Base-by-base conservation (phyloP, 768 basidiomycete genomes). In the Leccinum truebloodii region DNA sequence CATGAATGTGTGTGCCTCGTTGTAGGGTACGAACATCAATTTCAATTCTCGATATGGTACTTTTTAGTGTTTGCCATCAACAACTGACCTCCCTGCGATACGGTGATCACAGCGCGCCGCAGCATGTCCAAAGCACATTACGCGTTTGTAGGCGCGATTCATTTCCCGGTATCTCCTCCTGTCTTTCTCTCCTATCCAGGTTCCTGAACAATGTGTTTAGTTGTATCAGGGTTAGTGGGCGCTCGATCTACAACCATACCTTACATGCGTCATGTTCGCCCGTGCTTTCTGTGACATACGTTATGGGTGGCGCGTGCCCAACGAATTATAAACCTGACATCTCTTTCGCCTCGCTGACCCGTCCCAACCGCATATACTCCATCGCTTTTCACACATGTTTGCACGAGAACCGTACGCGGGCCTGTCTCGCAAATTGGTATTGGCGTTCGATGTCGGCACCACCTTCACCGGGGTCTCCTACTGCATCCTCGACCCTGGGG, bases 401-500 rank as follows among this genome's bases (percentile, higher is more conserved):
- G 44, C 69, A 32, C 66, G 76, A 41, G 49, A 71, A 34, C 67
- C 70, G 20, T 82, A 76, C 60, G 50, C 63, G 16, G 80, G 80
- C 6, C 60, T 59, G 1, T 60, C 66, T 6, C 71, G 71, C 37
- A 73, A 73, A 59, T 60, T 77, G 26, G 68, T 77, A 52, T 60
- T 78, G 35, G 73, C 74, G 1, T 71, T 63, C 4, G 62, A 64
- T 18, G 62, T 63, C 2, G 76, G 77, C 4, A 78, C 77, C 4
- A 78, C 77, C 1, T 78, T 68, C 52, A 72, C 72, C 32, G 77
- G 77, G 8, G 67, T 78, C 7, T 74, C 73, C 6, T 76, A 77
- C 51, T 71, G 62, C 20, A 78, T 82, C 60, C 71, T 82, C 12
- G 78, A 66, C 59, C 79, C 78, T 10, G 67, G 65, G 14, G 65